Conservation (phyloP, 2,329 filamentous ascomycete species). For the Colletotrichum sp. region DNA sequence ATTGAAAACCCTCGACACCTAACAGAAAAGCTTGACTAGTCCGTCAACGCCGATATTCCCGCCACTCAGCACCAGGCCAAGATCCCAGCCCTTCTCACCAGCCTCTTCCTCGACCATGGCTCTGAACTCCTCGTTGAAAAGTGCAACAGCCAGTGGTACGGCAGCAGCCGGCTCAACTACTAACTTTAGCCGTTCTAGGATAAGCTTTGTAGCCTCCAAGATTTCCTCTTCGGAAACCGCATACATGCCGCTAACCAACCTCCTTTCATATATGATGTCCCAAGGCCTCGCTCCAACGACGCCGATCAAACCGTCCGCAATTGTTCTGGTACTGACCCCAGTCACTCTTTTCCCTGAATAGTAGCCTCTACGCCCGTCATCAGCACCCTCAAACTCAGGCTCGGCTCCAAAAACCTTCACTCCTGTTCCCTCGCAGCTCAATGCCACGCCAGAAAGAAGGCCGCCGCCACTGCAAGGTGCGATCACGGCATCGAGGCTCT, state of each 20-base stretch:
- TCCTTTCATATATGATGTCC: slow-evolving; percentile 73
- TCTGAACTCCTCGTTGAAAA: slow-evolving; percentile 88
- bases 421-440: slow-evolving; percentile 73
- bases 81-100: slow-evolving; percentile 75
- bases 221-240: slow-evolving; percentile 85
- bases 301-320: slow-evolving; percentile 91
- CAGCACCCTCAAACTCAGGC: slow-evolving; percentile 80
- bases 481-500: slow-evolving; percentile 72
- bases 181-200: slow-evolving; percentile 88
- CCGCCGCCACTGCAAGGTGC: slow-evolving; percentile 88
- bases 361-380: slow-evolving; percentile 80
- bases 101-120: slow-evolving; percentile 71
- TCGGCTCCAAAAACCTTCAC: slow-evolving; percentile 86
- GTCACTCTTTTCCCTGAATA: slow-evolving; percentile 65
- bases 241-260: slow-evolving; percentile 72
- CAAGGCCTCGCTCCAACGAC: slow-evolving; percentile 80
- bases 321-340: slow-evolving; percentile 76
- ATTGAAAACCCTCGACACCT: not conserved
- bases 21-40: slow-evolving; percentile 53
- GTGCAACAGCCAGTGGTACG: slow-evolving; percentile 80
- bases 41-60: slow-evolving; percentile 64
- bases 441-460: slow-evolving; percentile 82
- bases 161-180: slow-evolving; percentile 88
- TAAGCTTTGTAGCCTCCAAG: slow-evolving; percentile 73
- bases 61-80: slow-evolving; percentile 65